Conservation (phyloP, 1,284 basidiomycete species). For the Caloboletus inedulis region DNA sequence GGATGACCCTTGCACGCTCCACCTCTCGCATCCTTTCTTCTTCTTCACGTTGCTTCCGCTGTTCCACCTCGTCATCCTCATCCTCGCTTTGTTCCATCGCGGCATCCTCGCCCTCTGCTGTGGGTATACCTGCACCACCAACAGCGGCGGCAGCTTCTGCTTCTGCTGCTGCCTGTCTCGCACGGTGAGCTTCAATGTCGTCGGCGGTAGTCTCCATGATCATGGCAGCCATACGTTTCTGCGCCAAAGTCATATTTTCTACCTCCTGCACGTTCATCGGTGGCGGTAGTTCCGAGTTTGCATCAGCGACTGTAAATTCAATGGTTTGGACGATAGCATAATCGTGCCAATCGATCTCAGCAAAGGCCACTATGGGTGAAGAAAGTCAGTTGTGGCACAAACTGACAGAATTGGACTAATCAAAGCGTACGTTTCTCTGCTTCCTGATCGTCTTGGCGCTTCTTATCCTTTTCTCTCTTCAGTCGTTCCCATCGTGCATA, state of each 20-base stretch:
- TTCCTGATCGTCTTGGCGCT: slow-evolving; percentile 85
- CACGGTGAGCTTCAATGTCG: slow-evolving; percentile 77
- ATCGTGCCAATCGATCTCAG: slow-evolving; percentile 99
- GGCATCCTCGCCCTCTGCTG: slow-evolving; percentile 53
- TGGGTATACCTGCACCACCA: slow-evolving; percentile 50
- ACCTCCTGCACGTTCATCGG: slow-evolving; percentile 95
- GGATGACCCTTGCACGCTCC: slow-evolving; percentile 73
- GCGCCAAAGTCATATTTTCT: slow-evolving; percentile 93
- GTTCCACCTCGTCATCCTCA: slow-evolving; percentile 66
- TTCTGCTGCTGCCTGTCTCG: slow-evolving; percentile 74
- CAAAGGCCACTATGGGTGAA: slow-evolving; percentile 69
- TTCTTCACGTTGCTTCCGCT: slow-evolving; percentile 66
- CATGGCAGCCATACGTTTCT: slow-evolving; percentile 98
- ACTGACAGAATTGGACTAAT: slow-evolving; percentile 6
- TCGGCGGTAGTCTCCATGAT: slow-evolving; percentile 92
- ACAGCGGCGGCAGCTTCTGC: slow-evolving; percentile 73
- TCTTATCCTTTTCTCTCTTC: slow-evolving; percentile 82
- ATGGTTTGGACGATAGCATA: slow-evolving; percentile 99
- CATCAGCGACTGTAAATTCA: slow-evolving; percentile 93
- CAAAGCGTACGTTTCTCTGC: slow-evolving; percentile 68
- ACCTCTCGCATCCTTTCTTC: slow-evolving; percentile 76
- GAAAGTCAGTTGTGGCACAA: slow-evolving; percentile 8
- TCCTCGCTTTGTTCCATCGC: slow-evolving; percentile 77
- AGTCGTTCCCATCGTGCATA: slow-evolving; percentile 89
- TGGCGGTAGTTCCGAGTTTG: slow-evolving; percentile 87